Conservation (phyloP, 2,329 filamentous ascomycete genomes). For the Fusarium chlamydosporum region DNA sequence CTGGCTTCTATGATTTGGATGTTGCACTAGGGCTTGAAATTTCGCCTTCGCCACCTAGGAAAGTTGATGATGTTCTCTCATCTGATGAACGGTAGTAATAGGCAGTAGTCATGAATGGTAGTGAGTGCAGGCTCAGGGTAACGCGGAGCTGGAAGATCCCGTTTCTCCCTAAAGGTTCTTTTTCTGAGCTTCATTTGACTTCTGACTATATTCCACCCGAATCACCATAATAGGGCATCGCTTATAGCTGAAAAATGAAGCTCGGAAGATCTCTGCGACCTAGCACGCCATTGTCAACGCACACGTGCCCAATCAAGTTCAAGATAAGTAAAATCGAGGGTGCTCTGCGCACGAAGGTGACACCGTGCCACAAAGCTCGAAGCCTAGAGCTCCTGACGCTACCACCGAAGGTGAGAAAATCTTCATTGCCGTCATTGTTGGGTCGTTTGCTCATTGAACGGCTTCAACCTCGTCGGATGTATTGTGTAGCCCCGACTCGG, state of each 20-base stretch:
- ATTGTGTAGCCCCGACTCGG: neutral
- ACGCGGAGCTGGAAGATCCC: too few relatives aligned
- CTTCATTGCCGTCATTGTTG: conserved; percentile 42
- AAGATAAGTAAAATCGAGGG: too few relatives aligned
- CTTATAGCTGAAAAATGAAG: too few relatives aligned
- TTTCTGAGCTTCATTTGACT: too few relatives aligned
- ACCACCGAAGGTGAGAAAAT: conserved; percentile 51
- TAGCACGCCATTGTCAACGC: too few relatives aligned
- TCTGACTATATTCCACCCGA: too few relatives aligned
- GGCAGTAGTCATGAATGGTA: conserved; percentile 52
- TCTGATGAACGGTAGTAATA: conserved; percentile 56
- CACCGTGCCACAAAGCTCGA: conserved; percentile 55
- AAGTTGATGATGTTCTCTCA: conserved; percentile 58
- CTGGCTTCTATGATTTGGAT: conserved; percentile 55
- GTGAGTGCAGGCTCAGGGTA: too few relatives aligned
- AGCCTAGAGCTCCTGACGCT: conserved; percentile 58
- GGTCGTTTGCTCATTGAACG: conserved; percentile 47
- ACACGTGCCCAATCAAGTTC: too few relatives aligned
- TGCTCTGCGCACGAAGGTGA: conserved; percentile 51
- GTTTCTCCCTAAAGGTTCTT: too few relatives aligned
- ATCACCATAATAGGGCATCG: too few relatives aligned
- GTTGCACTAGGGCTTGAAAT: conserved; percentile 56
- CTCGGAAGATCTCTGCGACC: too few relatives aligned
- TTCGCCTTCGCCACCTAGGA: conserved; percentile 66
- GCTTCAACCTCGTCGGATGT: conserved; percentile 40